Evolutionary conservation across 176 grass and related monocot genomes (phyloP).

Genomic region (Triticum timopheevii): DNA sequence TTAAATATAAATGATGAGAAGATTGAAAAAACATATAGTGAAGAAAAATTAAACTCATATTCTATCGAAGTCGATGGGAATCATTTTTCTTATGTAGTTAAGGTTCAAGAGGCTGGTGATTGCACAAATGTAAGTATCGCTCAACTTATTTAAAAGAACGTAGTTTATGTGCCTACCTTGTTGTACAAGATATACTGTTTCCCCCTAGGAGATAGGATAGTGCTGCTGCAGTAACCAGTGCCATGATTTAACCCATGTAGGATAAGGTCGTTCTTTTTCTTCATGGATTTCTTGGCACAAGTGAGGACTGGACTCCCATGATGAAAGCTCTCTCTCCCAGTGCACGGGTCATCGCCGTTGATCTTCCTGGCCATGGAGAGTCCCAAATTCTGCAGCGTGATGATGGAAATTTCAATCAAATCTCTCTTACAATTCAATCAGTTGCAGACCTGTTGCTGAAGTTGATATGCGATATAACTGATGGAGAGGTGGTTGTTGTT

Average conservation of each 20-base stretch:
- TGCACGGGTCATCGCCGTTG: conserved; percentile 63
- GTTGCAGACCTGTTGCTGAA: conserved; percentile 66
- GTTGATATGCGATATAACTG: conserved; percentile 63
- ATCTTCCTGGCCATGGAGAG: conserved; percentile 90
- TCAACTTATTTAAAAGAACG: neutral
- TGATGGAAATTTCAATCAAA: conserved; percentile 42
- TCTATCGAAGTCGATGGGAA: conserved; percentile 51
- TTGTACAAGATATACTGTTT: conserved; percentile 10
- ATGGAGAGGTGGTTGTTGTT: conserved; percentile 63
- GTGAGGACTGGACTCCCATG: conserved; percentile 77
- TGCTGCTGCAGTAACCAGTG: conserved; percentile 8
- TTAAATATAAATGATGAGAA: conserved; percentile 50
- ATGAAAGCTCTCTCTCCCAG: conserved; percentile 69
- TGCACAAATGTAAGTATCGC: conserved; percentile 62
- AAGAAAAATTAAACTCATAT: conserved; percentile 56
- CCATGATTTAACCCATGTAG: conserved; percentile 49
- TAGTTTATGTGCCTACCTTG: neutral
- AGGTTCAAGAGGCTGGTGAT: conserved; percentile 72
- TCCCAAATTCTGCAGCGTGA: conserved; percentile 41
- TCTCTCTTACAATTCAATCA: conserved; percentile 49
- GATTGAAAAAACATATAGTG: conserved; percentile 51
- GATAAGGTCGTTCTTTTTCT: conserved; percentile 78
- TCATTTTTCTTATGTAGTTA: conserved; percentile 65
- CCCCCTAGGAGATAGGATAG: neutral
- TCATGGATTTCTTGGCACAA: conserved; percentile 96